Conservation (phyloP, 129 eudicot genomes). For the Flaveria trinervia region DNA sequence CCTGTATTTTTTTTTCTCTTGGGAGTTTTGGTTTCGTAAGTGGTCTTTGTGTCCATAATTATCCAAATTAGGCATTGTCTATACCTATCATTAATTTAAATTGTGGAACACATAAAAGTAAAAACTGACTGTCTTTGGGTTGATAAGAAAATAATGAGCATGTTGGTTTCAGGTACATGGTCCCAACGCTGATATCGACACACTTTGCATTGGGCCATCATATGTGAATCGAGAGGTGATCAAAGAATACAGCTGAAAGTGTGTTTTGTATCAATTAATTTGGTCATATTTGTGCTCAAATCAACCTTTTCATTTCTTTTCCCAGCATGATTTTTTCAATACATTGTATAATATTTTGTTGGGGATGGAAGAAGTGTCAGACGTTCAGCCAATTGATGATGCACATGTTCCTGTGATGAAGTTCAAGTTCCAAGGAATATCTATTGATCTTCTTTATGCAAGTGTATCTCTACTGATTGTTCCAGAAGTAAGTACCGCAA, state of each 20-base stretch:
- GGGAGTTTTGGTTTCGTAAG: conserved; percentile 12
- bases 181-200: conserved; percentile 44
- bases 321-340: conserved; percentile 40
- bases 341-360: conserved; percentile 34
- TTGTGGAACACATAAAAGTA: conserved; percentile 3
- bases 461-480: conserved; percentile 42
- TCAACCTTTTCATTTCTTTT: conserved; percentile 12
- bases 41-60: neutral
- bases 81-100: neutral
- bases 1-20: conserved; percentile 1
- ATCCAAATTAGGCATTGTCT: neutral
- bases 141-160: conserved; percentile 8
- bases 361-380: conserved; percentile 48
- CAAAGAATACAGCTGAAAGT: neutral
- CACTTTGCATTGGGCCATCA: conserved; percentile 45
- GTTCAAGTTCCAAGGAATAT: conserved; percentile 45
- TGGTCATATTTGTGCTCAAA: conserved; percentile 9
- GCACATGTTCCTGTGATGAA: conserved; percentile 52
- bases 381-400: conserved; percentile 41
- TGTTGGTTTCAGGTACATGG: conserved; percentile 45
- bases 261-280: neutral
- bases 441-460: conserved; percentile 49
- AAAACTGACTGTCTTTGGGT: conserved; percentile 1
- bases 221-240: conserved; percentile 46
- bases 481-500: conserved; percentile 40